Base-by-base conservation (phyloP, 495 filamentous ascomycete genomes). In the Physcia stellaris region DNA sequence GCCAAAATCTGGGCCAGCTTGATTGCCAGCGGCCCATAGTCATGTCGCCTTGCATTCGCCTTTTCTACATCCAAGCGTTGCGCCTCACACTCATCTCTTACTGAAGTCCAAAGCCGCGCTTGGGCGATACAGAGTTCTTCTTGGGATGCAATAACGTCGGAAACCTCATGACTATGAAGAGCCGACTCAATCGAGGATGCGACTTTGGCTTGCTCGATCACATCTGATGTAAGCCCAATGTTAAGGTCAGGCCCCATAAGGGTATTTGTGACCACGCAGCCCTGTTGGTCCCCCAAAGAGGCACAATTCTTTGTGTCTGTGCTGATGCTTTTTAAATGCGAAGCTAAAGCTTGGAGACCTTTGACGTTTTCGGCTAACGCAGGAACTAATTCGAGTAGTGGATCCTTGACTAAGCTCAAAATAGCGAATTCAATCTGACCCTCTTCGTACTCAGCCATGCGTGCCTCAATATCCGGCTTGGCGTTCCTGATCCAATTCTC, bases 351-450 rank as follows among this genome's bases (percentile, higher is more conserved):
- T 16, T 59, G 49, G 31, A 72, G 43, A 17, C 47, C 41, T 32
- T 55, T 61, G 15, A 76, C 55, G 39, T 70, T 75, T 24, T 50
- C 24, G 5, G 64, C 62, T n/a, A 77, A 47, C 30, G 60, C 45
- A 10, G 52, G 39, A 19, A 62, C 45, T 10, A 66, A 58, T 20
- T 50, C 54, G 11, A 53, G 43, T 2, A 75, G 40, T 5, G 74
- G 70, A 49, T 76, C 68, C 30, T 60, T 63, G 10, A 63, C 64
- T 22, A 79, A 46, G 39, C 68, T 64, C 40, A 77, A 43, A 4
- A 77, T 58, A 10, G 65, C 71, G 45, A 77, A 79, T 35, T 70
- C 66, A 37, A 75, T 68, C 35, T 75, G 62, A 5, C 56, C 70
- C 37, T 67, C 62, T 47, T 60, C 62, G 43, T 71, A 72, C 35